Percentiles rank a stretch among this genome's conserved stretches.
phyloP scores from a whole-genome alignment of 2,329 filamentous ascomycete species.

The Colletotrichum agaves region DNA sequence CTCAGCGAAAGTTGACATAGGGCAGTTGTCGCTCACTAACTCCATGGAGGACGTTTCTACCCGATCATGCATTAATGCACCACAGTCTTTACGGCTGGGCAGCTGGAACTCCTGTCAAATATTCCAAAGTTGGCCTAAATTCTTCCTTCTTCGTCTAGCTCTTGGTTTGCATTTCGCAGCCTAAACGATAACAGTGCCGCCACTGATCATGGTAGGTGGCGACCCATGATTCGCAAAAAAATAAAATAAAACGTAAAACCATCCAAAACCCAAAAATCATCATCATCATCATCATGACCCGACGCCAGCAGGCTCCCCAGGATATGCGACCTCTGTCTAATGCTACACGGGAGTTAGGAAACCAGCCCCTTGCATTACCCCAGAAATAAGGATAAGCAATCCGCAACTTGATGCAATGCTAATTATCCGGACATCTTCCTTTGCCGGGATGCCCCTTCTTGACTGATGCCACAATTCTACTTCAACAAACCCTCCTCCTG shows the following conservation, averaged over 20 bases:
- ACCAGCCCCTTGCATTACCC: conserved; percentile 11
- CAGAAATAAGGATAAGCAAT: conserved; percentile 1
- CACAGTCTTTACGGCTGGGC: conserved; percentile 1
- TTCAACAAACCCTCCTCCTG: conserved; percentile 30
- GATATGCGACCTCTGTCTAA: conserved; percentile 32
- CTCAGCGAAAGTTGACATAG: neutral
- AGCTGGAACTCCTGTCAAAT: conserved; percentile 18
- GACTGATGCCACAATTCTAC: conserved; percentile 1
- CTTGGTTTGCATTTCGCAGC: neutral
- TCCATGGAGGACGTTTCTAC: conserved; percentile 7
- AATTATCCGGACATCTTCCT: conserved; percentile 1
- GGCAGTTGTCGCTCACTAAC: neutral
- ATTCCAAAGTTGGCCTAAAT: neutral
- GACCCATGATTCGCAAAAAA: conserved; percentile 7
- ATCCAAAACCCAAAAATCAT: conserved; percentile 21
- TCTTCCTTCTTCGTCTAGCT: neutral
- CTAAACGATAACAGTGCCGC: neutral
- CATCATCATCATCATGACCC: conserved; percentile 17
- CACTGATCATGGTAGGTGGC: neutral
- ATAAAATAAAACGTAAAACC: conserved; percentile 7
- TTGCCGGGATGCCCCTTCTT: neutral
- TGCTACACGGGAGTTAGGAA: conserved; percentile 15
- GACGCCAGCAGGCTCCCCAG: conserved; percentile 33
- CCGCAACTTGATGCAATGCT: conserved; percentile 7
- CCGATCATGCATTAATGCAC: conserved; percentile 31